Evolutionary conservation across 257 asterid genomes (phyloP).

Genomic region (Nicotiana sylvestris): DNA sequence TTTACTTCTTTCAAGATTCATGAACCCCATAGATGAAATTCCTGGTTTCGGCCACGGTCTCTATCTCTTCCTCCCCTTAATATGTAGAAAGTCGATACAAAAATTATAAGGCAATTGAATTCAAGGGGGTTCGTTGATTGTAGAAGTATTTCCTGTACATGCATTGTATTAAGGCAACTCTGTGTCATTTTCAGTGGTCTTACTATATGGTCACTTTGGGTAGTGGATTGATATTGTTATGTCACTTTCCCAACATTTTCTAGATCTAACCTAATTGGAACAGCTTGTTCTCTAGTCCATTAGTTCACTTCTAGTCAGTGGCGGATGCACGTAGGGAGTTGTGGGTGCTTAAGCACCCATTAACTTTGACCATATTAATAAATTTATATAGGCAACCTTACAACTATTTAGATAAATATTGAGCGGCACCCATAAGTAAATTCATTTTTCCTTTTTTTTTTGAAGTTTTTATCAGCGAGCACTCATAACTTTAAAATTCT

Average conservation of each 20-base stretch:
- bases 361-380: too few relatives aligned
- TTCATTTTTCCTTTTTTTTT: too few relatives aligned
- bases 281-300: background rate
- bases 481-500: too few relatives aligned
- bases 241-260: constrained; percentile 17
- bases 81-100: background rate
- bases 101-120: background rate
- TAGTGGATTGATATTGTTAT: background rate
- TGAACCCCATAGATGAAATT: too few relatives aligned
- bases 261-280: constrained; percentile 4
- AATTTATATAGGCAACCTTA: too few relatives aligned
- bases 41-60: background rate
- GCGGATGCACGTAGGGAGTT: too few relatives aligned
- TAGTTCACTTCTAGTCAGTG: background rate
- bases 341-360: too few relatives aligned
- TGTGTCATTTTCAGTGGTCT: constrained; percentile 11
- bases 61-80: background rate
- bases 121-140: background rate
- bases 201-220: background rate
- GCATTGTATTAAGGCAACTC: background rate
- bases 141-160: background rate
- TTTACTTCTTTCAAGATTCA: too few relatives aligned
- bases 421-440: too few relatives aligned
- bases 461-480: too few relatives aligned
- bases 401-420: too few relatives aligned